A percentile compares a stretch with the other conserved stretches of the same genome.
Conservation (phyloP, 2,329 filamentous ascomycete genomes). For the Ophiostoma sp. region DNA sequence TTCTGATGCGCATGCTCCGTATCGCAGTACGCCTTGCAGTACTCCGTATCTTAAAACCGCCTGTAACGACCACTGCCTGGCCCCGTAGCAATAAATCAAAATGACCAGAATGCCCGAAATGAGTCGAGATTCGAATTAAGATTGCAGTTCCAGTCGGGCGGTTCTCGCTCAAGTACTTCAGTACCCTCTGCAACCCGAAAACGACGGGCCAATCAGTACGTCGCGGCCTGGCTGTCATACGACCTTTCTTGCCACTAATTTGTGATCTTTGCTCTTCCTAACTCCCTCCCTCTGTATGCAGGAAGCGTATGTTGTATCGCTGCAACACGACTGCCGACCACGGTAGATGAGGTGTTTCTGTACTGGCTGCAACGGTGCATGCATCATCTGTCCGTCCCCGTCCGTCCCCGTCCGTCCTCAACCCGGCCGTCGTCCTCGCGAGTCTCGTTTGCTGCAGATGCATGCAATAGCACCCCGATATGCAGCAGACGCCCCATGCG, state of each 20-base stretch:
- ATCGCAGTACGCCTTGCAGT: no score
- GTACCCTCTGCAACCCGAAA: background rate
- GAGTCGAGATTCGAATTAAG: background rate
- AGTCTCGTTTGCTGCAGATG: background rate
- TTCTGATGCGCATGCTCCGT: no score
- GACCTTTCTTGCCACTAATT: background rate
- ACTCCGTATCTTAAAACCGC: no score
- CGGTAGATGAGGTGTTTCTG: background rate
- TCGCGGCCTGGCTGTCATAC: background rate
- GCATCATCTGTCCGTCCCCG: no score
- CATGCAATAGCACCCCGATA: background rate
- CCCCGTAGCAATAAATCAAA: no score
- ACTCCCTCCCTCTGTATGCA: background rate
- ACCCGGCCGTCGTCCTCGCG: no score
- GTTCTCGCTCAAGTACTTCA: background rate
- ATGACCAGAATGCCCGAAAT: no score
- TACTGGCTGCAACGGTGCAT: background rate
- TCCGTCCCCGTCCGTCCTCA: no score
- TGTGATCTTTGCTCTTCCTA: background rate
- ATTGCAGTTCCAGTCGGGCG: conserved; percentile 5
- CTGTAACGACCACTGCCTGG: no score
- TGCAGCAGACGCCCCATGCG: background rate
- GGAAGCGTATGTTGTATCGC: background rate
- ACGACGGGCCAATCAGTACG: background rate
- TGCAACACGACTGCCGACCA: background rate